Base-by-base conservation (phyloP, 2,329 filamentous ascomycete species). In the Cladobotryum mycophilum region DNA sequence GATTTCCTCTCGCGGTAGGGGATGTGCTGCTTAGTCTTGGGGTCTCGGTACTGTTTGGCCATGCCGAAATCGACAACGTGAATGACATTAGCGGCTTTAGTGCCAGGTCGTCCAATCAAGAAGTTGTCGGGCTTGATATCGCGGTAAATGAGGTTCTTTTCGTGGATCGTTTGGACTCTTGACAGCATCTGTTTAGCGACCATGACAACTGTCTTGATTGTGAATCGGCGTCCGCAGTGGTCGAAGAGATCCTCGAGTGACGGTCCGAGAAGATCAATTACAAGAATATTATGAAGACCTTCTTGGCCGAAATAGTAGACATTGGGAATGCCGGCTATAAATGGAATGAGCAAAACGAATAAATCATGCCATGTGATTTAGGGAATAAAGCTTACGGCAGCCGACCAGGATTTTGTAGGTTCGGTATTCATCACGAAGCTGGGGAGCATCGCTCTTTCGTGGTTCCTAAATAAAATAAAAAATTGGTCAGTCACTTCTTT, bases 61-160 rank as follows among this genome's bases (percentile, higher is more conserved):
- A 99, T 97, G 63, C 93, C 93, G 64, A 99, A 99, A 70, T 99
- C 93, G 63, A 99, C 91, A 36, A 97, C 93, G 66, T 99, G 92
- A 59, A 99, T 96, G 51, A 97, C 90, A 68, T 96, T 97, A 64
- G 91, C 88, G n/a, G 88, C 81, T 74, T 97, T 97, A 54, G 90
- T 91, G 61, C 85, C 86, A 0, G 90, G 90, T 45, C 92, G 85
- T 49, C 93, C 93, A 62, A 97, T 96, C 56, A 99, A 81, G 75
- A 99, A 97, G 76, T 99, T 99, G 76, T 99, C 93, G 51, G 93
- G 93, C 72, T 99, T 99, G 78, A 99, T 97, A 67, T 99, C 93
- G 60, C 93, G 86, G 73, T 99, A 97, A 69, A 99, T 97, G 55
- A 97, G 80, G 71, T 97, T 97, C 81, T 96, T 96, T 74, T 97